phyloP scores from a whole-genome alignment of 495 filamentous ascomycete species.

The Trichoderma parareesei region DNA sequence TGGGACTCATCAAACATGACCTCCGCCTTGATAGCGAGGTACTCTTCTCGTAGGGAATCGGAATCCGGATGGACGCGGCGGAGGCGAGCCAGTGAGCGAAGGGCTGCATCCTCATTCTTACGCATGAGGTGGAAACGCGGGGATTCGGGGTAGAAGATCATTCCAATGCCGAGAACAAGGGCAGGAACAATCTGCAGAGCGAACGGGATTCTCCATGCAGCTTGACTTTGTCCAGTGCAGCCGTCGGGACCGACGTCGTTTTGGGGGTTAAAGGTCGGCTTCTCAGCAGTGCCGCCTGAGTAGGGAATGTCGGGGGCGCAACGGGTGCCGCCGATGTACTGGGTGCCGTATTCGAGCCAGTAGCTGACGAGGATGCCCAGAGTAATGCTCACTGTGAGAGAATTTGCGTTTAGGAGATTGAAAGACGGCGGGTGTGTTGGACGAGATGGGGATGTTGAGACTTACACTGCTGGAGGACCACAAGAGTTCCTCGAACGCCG shows the following conservation, averaged over 20 bases:
- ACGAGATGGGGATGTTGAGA: slow-evolving; percentile 17
- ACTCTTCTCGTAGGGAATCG: slow-evolving; percentile 39
- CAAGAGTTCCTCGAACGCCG: slow-evolving; percentile 43
- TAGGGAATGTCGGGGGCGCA: slow-evolving; percentile 31
- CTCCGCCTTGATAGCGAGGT: slow-evolving; percentile 44
- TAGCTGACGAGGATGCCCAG: slow-evolving; percentile 47
- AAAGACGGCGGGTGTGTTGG: not conserved
- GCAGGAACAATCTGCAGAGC: slow-evolving; percentile 44
- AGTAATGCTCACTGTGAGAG: slow-evolving; percentile 29
- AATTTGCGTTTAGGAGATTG: not conserved
- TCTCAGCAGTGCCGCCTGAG: slow-evolving; percentile 18
- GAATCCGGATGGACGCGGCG: slow-evolving; percentile 36
- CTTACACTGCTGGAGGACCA: slow-evolving; percentile 44
- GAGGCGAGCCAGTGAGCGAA: slow-evolving; percentile 36
- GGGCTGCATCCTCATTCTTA: slow-evolving; percentile 39
- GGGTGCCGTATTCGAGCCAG: slow-evolving; percentile 51
- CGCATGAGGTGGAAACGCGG: slow-evolving; percentile 46
- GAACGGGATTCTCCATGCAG: slow-evolving; percentile 49
- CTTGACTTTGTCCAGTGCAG: slow-evolving; percentile 21
- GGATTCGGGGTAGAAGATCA: slow-evolving; percentile 30
- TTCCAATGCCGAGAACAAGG: slow-evolving; percentile 38
- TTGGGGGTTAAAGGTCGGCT: slow-evolving; percentile 32
- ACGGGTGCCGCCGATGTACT: slow-evolving; percentile 37
- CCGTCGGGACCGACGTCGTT: slow-evolving; percentile 32
- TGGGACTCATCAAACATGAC: slow-evolving; percentile 41